Percentiles rank a stretch among this genome's conserved stretches.
Evolutionary conservation across 169 alveolate species (phyloP).

Genomic region (Theileria parva): DNA sequence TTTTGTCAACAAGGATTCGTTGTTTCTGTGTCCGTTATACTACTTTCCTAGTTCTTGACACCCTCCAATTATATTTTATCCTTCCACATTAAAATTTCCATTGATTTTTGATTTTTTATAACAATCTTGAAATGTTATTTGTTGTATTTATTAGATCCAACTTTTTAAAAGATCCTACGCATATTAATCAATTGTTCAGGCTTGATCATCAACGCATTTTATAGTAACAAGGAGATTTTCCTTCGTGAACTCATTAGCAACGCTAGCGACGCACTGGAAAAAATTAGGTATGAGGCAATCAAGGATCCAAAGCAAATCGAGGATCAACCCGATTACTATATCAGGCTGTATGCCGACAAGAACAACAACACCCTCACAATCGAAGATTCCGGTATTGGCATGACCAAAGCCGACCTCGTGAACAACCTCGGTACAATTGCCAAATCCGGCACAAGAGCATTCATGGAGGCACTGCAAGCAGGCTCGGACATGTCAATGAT

Average conservation of each 20-base stretch:
- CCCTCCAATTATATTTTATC: background rate
- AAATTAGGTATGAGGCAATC: slow-evolving; percentile 95
- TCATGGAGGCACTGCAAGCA: slow-evolving; percentile 97
- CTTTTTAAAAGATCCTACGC: background rate
- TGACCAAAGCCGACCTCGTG: slow-evolving; percentile 97
- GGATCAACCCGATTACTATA: slow-evolving; percentile 91
- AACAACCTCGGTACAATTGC: slow-evolving; percentile 98
- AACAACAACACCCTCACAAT: slow-evolving; percentile 93
- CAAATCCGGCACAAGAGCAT: slow-evolving; percentile 98
- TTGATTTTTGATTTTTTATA: background rate
- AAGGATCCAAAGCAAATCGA: slow-evolving; percentile 93
- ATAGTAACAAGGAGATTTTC: slow-evolving; percentile 98
- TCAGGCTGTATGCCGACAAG: slow-evolving; percentile 96
- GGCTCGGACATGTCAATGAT: slow-evolving; percentile 99
- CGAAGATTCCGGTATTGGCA: slow-evolving; percentile 99
- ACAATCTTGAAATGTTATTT: background rate
- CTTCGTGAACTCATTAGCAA: slow-evolving; percentile 98
- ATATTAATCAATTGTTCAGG: slow-evolving; percentile 26
- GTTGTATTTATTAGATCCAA: background rate
- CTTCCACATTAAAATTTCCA: background rate
- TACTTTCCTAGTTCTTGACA: too few relatives aligned
- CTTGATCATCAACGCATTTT: slow-evolving; percentile 98
- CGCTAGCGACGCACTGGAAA: slow-evolving; percentile 99
- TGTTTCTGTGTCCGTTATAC: too few relatives aligned
- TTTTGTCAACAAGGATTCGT: background rate